Conservation (phyloP, 2,329 filamentous ascomycete genomes). For the Calonectria pseudoturangicola region DNA sequence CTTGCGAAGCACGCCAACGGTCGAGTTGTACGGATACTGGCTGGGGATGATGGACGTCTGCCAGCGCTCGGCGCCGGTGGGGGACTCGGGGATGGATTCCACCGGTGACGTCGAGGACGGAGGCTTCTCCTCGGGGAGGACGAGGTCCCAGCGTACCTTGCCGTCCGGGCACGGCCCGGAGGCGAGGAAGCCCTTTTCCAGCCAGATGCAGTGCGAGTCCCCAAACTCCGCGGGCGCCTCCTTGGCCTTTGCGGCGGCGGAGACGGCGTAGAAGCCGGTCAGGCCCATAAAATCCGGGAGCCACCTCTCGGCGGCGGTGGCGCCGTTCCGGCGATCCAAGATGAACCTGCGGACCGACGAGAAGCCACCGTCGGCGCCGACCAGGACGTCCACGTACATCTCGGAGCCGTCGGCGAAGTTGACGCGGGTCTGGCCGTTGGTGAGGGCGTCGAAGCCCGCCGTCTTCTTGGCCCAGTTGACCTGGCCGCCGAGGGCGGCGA, state of each 20-base stretch:
- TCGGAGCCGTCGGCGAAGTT: conserved; percentile 39
- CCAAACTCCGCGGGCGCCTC: conserved; percentile 31
- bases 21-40: conserved; percentile 40
- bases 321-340: conserved; percentile 39
- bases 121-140: conserved; percentile 46
- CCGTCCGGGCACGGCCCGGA: conserved; percentile 44
- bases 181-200: conserved; percentile 46
- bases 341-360: conserved; percentile 47
- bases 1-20: conserved; percentile 39
- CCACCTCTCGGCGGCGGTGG: conserved; percentile 45
- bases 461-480: conserved; percentile 48
- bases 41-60: conserved; percentile 43
- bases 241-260: conserved; percentile 26
- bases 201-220: conserved; percentile 45
- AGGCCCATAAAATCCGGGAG: conserved; percentile 49
- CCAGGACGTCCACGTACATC: conserved; percentile 42
- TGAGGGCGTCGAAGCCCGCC: conserved; percentile 34
- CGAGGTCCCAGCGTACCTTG: conserved; percentile 53
- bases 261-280: conserved; percentile 52
- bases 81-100: background rate
- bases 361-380: conserved; percentile 52
- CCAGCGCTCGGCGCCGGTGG: conserved; percentile 37
- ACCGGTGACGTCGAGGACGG: conserved; percentile 35
- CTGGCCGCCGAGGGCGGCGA: conserved; percentile 44
- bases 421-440: conserved; percentile 36